phyloP scores from a whole-genome alignment of 805 yeast genomes.

The Metschnikowia colocasiae region DNA sequence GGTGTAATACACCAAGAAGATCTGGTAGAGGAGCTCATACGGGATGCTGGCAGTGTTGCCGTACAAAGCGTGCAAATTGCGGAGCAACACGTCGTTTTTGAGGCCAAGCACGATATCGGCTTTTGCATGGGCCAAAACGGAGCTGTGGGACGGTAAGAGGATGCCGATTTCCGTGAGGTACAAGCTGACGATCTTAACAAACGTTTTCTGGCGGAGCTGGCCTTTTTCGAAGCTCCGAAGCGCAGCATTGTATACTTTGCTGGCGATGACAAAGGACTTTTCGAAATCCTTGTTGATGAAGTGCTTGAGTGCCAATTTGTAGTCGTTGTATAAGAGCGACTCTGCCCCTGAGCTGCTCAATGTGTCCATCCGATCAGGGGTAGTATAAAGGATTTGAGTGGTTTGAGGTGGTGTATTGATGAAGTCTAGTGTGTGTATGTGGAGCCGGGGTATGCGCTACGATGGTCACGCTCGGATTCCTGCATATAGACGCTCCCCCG shows the following conservation, averaged over 20 bases:
- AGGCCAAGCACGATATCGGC: conserved; percentile 15
- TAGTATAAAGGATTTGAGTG: no score
- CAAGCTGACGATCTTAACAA: conserved; percentile 32
- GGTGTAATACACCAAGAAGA: conserved; percentile 27
- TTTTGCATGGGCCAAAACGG: conserved; percentile 7
- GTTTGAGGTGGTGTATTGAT: no score
- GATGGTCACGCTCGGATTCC: no score
- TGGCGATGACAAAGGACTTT: conserved; percentile 28
- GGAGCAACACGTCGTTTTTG: conserved; percentile 18
- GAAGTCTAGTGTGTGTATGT: no score
- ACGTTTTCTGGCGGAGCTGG: conserved; percentile 25
- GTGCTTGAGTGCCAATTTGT: conserved; percentile 35
- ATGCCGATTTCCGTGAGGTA: conserved; percentile 37
- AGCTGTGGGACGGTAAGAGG: conserved; percentile 8
- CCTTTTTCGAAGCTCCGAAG: conserved; percentile 23
- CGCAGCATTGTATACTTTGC: conserved; percentile 21
- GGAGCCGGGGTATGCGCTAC: no score
- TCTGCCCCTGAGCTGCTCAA: conserved; percentile 11
- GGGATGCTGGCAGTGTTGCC: conserved; percentile 26
- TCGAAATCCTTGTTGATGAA: conserved; percentile 37
- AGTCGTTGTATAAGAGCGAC: conserved; percentile 17
- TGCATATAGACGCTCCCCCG: no score
- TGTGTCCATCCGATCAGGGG: neutral
- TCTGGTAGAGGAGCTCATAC: conserved; percentile 30
- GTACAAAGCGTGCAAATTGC: conserved; percentile 20